phyloP scores from a whole-genome alignment of 495 filamentous ascomycete genomes.

The Haplographium delicatum region DNA sequence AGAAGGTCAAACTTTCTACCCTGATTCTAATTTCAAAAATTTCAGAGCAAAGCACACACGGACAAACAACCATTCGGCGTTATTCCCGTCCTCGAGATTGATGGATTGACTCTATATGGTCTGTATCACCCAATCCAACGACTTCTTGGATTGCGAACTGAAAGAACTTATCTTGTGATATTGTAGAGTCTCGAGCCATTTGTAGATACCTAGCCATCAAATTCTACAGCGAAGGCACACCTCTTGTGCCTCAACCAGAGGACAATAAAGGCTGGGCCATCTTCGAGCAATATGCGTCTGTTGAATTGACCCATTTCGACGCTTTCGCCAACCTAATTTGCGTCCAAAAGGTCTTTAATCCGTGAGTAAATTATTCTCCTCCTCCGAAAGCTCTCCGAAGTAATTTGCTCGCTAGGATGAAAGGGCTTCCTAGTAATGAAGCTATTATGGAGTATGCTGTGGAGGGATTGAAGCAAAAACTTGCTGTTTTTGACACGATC shows the following conservation, averaged over 20 bases:
- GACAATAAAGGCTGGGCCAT: slow-evolving; percentile 10
- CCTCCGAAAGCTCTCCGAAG: background rate
- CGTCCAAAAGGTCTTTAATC: slow-evolving; percentile 20
- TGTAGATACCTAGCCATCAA: slow-evolving; percentile 24
- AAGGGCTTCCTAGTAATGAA: slow-evolving; percentile 18
- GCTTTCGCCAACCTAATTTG: slow-evolving; percentile 13
- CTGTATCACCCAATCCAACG: no score
- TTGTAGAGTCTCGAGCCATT: slow-evolving; percentile 25
- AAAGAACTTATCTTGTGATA: no score
- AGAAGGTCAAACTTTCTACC: no score
- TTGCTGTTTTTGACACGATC: slow-evolving; percentile 24
- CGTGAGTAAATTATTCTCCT: background rate
- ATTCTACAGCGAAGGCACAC: slow-evolving; percentile 10
- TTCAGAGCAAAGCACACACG: no score
- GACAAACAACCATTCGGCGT: slow-evolving; percentile 25
- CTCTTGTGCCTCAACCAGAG: slow-evolving; percentile 17
- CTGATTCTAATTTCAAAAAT: no score
- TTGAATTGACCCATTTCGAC: slow-evolving; percentile 23
- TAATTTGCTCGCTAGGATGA: slow-evolving; percentile 8
- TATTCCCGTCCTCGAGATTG: slow-evolving; percentile 22
- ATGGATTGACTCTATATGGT: slow-evolving; percentile 23
- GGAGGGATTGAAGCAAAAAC: slow-evolving; percentile 11
- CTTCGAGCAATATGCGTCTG: slow-evolving; percentile 25
- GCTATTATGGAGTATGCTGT: slow-evolving; percentile 12
- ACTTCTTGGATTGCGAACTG: no score